Evolutionary conservation across 2,329 filamentous ascomycete genomes (phyloP).

Genomic region (Neonectria faginata): DNA sequence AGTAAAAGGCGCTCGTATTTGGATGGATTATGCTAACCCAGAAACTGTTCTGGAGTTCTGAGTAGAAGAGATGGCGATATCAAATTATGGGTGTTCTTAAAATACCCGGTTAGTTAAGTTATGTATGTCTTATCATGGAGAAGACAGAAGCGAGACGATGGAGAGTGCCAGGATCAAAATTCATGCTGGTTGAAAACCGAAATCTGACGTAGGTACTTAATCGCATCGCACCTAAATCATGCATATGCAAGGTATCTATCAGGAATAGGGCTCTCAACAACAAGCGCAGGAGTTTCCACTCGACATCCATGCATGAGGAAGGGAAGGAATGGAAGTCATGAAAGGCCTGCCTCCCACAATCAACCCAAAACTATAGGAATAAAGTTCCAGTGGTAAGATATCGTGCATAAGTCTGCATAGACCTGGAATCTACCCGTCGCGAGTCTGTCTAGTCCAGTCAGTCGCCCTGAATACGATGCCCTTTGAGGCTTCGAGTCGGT

Average conservation of each 20-base stretch:
- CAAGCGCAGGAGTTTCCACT: neutral
- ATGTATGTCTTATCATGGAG: neutral
- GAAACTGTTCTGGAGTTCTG: neutral
- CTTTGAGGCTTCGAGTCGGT: neutral
- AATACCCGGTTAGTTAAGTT: neutral
- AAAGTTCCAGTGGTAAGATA: neutral
- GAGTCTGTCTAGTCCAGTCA: neutral
- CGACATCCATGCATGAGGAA: conserved; percentile 4
- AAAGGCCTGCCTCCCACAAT: neutral
- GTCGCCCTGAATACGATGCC: neutral
- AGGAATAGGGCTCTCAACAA: conserved; percentile 1
- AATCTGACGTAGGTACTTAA: neutral
- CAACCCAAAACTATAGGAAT: neutral
- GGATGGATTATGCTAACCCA: neutral
- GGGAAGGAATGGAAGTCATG: neutral
- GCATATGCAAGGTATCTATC: neutral
- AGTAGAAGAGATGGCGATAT: neutral
- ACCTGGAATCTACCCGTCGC: conserved; percentile 1
- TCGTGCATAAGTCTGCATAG: conserved; percentile 1
- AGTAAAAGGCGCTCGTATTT: neutral
- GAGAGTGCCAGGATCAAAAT: neutral
- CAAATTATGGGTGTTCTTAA: no score
- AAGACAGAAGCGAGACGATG: neutral
- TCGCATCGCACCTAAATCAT: conserved; percentile 1
- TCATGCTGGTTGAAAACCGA: neutral